Percentiles rank a stretch among this genome's conserved stretches.
Conservation (phyloP, 1,284 basidiomycete genomes). For the Puccinia triticina region DNA sequence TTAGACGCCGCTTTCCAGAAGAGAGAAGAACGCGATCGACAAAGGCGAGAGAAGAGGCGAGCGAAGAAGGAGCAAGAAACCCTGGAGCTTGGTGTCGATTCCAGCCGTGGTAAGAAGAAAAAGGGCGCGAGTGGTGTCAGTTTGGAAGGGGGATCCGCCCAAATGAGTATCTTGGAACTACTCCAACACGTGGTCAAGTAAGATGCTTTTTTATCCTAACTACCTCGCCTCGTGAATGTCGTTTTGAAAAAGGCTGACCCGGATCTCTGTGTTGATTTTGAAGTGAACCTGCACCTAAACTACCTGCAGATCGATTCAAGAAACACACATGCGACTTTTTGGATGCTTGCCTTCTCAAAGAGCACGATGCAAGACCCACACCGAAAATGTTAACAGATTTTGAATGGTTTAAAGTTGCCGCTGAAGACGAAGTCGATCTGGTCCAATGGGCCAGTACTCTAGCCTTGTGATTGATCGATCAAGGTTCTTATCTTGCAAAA, state of each 20-base stretch:
- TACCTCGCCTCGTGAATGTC: not conserved
- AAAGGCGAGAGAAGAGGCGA: conserved; percentile 53
- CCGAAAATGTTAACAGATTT: conserved; percentile 53
- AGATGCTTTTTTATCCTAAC: not conserved
- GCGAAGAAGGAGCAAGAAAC: conserved; percentile 57
- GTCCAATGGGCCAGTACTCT: conserved; percentile 57
- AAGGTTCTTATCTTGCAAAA: not conserved
- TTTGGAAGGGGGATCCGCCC: conserved; percentile 84
- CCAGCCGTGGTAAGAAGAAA: conserved; percentile 57
- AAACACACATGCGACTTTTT: conserved; percentile 64
- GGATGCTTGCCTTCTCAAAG: conserved; percentile 54
- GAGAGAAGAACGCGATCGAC: conserved; percentile 60
- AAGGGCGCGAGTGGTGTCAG: conserved; percentile 73
- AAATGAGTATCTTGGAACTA: conserved; percentile 94
- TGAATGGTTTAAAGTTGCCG: conserved; percentile 55
- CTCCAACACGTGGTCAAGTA: conserved; percentile 92
- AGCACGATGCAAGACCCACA: conserved; percentile 52
- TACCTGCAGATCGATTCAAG: conserved; percentile 65
- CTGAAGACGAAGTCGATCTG: conserved; percentile 55
- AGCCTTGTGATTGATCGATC: conserved; percentile 6
- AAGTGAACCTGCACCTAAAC: conserved; percentile 77
- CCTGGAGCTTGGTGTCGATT: conserved; percentile 31
- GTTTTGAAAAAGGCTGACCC: not conserved
- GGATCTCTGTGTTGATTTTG: not conserved
- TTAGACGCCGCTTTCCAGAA: conserved; percentile 51